Conservation (phyloP, 768 basidiomycete species). For the Amylocystis lapponica region DNA sequence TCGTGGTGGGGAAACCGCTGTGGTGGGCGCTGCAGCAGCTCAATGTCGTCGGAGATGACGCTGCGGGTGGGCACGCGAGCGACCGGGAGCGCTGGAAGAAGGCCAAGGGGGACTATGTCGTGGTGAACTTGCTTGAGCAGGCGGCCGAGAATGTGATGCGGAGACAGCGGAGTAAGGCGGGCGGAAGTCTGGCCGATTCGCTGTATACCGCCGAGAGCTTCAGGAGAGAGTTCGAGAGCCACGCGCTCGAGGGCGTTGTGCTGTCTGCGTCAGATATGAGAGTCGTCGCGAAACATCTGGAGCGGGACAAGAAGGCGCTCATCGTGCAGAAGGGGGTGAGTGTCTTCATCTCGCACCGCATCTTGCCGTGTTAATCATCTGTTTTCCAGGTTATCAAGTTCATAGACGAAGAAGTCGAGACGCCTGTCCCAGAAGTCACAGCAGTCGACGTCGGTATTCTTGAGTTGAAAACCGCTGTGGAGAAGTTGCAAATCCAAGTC, state of each 20-base stretch:
- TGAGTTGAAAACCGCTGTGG: conserved; percentile 68
- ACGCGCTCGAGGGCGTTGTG: conserved; percentile 34
- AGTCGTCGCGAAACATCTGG: conserved; percentile 70
- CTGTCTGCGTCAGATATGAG: conserved; percentile 60
- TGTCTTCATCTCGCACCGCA: neutral
- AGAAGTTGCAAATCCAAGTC: conserved; percentile 63
- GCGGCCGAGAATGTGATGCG: conserved; percentile 56
- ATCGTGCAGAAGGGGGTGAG: conserved; percentile 65
- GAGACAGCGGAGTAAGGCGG: conserved; percentile 35
- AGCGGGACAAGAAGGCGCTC: conserved; percentile 65
- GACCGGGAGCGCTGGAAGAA: conserved; percentile 45
- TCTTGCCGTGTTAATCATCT: neutral
- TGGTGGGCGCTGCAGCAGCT: conserved; percentile 85
- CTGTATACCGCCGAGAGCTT: conserved; percentile 63
- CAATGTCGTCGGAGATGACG: conserved; percentile 60
- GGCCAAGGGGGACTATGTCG: conserved; percentile 67
- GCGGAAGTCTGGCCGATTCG: conserved; percentile 47
- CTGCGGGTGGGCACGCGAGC: conserved; percentile 26
- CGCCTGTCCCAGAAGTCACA: conserved; percentile 45
- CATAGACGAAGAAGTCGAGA: too few species aligned
- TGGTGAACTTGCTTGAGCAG: conserved; percentile 55
- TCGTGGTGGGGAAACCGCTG: conserved; percentile 69
- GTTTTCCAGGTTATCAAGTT: conserved; percentile 75
- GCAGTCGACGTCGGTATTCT: conserved; percentile 80
- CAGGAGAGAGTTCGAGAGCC: conserved; percentile 46